phyloP scores from a whole-genome alignment of 1,284 basidiomycete species.

The Bjerkandera adusta region DNA sequence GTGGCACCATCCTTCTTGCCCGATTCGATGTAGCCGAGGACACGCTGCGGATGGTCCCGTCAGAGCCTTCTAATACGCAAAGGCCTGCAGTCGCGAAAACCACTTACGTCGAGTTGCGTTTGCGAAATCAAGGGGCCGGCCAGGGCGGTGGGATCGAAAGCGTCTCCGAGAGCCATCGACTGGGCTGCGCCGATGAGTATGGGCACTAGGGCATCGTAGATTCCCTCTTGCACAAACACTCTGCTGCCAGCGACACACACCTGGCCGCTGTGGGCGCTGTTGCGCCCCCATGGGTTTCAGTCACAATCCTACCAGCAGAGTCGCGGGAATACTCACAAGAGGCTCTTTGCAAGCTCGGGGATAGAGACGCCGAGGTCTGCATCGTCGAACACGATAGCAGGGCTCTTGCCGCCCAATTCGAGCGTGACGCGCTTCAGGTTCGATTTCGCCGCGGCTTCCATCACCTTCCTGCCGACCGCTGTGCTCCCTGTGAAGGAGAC shows the following conservation, averaged over 20 bases:
- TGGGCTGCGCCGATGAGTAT: slow-evolving; percentile 58
- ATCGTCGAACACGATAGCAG: slow-evolving; percentile 75
- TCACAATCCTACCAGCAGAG: neutral
- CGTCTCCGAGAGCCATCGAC: slow-evolving; percentile 71
- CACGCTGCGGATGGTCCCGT: slow-evolving; percentile 43
- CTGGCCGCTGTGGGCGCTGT: slow-evolving; percentile 78
- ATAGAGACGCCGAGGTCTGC: slow-evolving; percentile 77
- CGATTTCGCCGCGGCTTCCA: slow-evolving; percentile 77
- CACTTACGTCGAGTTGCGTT: slow-evolving; percentile 56
- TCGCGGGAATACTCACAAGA: slow-evolving; percentile 52
- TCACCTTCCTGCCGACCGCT: slow-evolving; percentile 79
- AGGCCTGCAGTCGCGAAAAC: too few relatives aligned
- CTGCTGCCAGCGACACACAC: slow-evolving; percentile 86
- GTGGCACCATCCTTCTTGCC: slow-evolving; percentile 86
- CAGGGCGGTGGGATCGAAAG: slow-evolving; percentile 67
- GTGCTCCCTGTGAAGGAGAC: slow-evolving; percentile 77
- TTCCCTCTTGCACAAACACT: slow-evolving; percentile 80
- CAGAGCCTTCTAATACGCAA: neutral
- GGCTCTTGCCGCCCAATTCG: slow-evolving; percentile 91
- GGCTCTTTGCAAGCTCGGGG: slow-evolving; percentile 69
- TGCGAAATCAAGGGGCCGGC: slow-evolving; percentile 91
- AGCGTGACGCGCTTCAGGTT: slow-evolving; percentile 90
- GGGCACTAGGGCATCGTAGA: slow-evolving; percentile 77
- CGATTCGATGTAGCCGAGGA: slow-evolving; percentile 87
- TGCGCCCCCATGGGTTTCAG: neutral